Evolutionary conservation across 1,284 basidiomycete species (phyloP), one percentile per base, ranked within the genome.

Genomic region (Pisolithus thermaeus): DNA sequence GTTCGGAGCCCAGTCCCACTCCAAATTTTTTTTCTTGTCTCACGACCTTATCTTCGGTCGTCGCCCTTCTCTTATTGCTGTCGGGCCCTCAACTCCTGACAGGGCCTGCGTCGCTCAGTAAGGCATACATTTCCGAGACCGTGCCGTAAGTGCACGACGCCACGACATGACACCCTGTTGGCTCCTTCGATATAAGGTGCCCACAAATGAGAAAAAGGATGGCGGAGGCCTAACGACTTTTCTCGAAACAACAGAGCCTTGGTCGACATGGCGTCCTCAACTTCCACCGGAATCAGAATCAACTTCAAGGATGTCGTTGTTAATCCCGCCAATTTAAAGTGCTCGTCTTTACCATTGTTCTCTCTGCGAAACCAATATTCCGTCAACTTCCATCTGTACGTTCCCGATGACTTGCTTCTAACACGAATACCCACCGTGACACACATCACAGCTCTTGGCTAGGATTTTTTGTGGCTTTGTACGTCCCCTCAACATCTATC

Each of bases 301-400:
- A 58, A 28, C 41, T 42, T 64, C 32, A 51, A 53, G 25, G 53
- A 62, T 8, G 61, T 58, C 14, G 56, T 56, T 18, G 60, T 83
- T 51, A 83, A 83, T 59, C 77, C 79, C 0, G 56, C 73, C 57
- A 83, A 82, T 59, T 58, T 74, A 49, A 83, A 81, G 57, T 76
- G 74, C 53, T 74, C 73, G 48, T 81, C 81, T 0, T 66, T 84
- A 5, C 78, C 79, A 4, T 66, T 84, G 44, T 63, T 84, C 55
- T 75, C 77, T 43, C 64, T 84, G 27, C 62, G 63, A n/a, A 78
- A 74, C 56, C 73, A 74, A 4, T 81, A 84, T 59, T 67, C 75
- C 4, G 68, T 72, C 32, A 75, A 76, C 47, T 81, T 81, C 51
- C 78, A 79, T 60, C 68, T 81, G 61, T 72, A 20, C 22, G 69